Evolutionary conservation across 768 basidiomycete genomes (phyloP).

Genomic region (Collybia sp.): DNA sequence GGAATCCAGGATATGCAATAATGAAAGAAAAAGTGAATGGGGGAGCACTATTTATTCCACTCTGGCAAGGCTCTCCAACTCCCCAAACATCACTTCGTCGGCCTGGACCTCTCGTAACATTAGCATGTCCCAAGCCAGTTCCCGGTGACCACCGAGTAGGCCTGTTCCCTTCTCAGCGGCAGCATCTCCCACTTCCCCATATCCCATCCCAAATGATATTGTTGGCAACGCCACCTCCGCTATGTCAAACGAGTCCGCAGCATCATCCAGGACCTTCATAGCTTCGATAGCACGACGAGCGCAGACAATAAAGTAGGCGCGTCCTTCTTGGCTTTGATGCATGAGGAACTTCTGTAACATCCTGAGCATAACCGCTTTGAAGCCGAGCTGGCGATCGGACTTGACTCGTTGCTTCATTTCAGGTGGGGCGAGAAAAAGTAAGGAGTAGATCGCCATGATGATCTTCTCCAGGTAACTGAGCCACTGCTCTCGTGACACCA

Average conservation of each 20-base stretch:
- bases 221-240: slow-evolving; percentile 54
- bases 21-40: background rate
- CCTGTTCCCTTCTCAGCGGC: slow-evolving; percentile 70
- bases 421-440: slow-evolving; percentile 80
- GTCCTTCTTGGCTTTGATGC: slow-evolving; percentile 43
- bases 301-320: slow-evolving; percentile 47
- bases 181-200: slow-evolving; percentile 66
- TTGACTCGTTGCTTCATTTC: slow-evolving; percentile 70
- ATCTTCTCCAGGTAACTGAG: slow-evolving; percentile 76
- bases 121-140: slow-evolving; percentile 67
- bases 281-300: slow-evolving; percentile 70
- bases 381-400: slow-evolving; percentile 58
- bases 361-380: slow-evolving; percentile 66
- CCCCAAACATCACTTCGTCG: slow-evolving; percentile 70
- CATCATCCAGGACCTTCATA: slow-evolving; percentile 75
- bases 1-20: background rate
- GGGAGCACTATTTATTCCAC: slow-evolving; percentile 56
- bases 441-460: slow-evolving; percentile 78
- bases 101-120: slow-evolving; percentile 56
- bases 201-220: slow-evolving; percentile 83
- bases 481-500: slow-evolving; percentile 62
- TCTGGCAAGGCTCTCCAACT: slow-evolving; percentile 75
- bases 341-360: slow-evolving; percentile 63
- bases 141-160: slow-evolving; percentile 67
- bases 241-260: slow-evolving; percentile 68